phyloP scores from a whole-genome alignment of 208 protist species.

The Leishmania tarentolae region DNA sequence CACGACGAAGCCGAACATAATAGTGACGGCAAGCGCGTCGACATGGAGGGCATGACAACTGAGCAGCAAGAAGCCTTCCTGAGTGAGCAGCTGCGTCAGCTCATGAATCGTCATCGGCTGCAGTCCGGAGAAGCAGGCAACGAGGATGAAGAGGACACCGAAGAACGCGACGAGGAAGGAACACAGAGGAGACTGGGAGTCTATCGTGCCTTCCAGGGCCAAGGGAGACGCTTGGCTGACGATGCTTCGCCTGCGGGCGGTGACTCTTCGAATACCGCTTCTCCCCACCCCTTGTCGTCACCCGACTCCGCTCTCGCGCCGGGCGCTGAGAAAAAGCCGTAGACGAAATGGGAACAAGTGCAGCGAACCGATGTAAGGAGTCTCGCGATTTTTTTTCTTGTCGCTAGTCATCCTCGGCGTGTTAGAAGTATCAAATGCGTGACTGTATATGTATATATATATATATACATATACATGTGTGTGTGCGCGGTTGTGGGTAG shows the following conservation, averaged over 20 bases:
- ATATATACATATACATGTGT: neutral
- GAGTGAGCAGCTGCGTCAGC: constrained; percentile 24
- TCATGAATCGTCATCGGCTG: constrained; percentile 21
- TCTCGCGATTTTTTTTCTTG: neutral
- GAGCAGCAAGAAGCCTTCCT: constrained; percentile 25
- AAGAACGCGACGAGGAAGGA: constrained; percentile 3
- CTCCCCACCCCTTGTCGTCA: neutral
- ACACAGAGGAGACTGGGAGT: neutral
- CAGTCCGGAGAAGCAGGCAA: constrained; percentile 3
- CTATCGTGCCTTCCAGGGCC: constrained; percentile 22
- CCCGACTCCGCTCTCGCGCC: neutral
- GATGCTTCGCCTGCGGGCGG: constrained; percentile 1
- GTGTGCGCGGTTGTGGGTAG: too few species aligned
- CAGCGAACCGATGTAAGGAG: neutral
- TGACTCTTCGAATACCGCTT: neutral
- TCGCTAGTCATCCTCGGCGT: neutral
- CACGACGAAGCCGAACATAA: neutral
- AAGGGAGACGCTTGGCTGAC: constrained; percentile 24
- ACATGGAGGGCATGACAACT: constrained; percentile 5
- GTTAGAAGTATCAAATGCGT: neutral
- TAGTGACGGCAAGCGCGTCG: constrained; percentile 1
- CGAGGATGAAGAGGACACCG: constrained; percentile 4
- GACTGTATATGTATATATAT: neutral
- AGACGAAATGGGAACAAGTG: neutral
- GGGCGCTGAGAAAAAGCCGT: neutral